Conservation (phyloP, 805 yeast species). For the Zygosaccharomyces gambellarensis region DNA sequence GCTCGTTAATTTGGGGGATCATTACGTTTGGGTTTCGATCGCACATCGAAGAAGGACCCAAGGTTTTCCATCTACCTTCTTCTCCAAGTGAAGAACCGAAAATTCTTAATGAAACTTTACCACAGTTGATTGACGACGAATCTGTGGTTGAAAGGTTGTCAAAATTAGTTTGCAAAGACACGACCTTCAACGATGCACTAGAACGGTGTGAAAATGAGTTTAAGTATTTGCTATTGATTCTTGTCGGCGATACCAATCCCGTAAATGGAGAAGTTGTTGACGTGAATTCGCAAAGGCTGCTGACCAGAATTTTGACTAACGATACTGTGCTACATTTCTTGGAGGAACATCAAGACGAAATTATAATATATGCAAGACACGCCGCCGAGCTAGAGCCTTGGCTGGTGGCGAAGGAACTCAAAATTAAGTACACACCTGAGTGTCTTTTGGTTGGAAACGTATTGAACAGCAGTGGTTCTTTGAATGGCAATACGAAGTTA, state of each 20-base stretch:
- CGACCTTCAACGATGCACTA: constrained; percentile 42
- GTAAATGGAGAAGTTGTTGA: constrained; percentile 13
- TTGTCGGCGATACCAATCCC: constrained; percentile 42
- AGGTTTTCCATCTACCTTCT: constrained; percentile 20
- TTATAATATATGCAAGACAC: constrained; percentile 61
- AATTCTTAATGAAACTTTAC: constrained; percentile 9
- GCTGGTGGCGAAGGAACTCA: constrained; percentile 55
- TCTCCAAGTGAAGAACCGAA: constrained; percentile 16
- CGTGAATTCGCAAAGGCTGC: constrained; percentile 36
- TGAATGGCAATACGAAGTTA: constrained; percentile 33
- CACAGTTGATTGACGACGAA: constrained; percentile 11
- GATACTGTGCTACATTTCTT: constrained; percentile 39
- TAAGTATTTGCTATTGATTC: constrained; percentile 50
- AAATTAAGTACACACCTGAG: constrained; percentile 52
- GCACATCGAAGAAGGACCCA: constrained; percentile 8
- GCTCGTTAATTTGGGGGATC: constrained; percentile 21
- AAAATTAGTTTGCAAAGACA: constrained; percentile 11
- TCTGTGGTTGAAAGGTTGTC: constrained; percentile 7
- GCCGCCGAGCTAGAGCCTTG: constrained; percentile 60
- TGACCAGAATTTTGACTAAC: constrained; percentile 45
- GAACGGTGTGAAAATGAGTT: constrained; percentile 37
- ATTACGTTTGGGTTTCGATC: constrained; percentile 20
- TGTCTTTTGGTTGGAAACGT: constrained; percentile 51
- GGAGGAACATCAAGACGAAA: constrained; percentile 36
- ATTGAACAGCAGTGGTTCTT: constrained; percentile 40